Percentiles rank a stretch among this genome's conserved stretches.
These are phyloP conservation scores for Cardamine occulta DNA, from an alignment of 345 rosid genomes.

Conservation along the genomic window DNA sequence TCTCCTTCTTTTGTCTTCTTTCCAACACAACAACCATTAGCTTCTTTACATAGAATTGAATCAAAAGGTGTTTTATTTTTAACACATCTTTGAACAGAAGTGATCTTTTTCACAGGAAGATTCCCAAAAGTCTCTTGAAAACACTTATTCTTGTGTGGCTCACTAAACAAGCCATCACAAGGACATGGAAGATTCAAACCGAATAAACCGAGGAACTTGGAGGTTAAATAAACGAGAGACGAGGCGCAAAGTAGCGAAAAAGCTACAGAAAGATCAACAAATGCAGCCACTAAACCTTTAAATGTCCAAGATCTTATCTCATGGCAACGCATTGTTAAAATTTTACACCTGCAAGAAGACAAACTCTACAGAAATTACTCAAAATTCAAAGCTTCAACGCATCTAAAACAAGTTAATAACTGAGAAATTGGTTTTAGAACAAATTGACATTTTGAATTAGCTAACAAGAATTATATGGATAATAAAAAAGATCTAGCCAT, in stretches of 20 bases:
- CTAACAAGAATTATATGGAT: not conserved
- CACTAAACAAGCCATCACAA: constrained; percentile 58
- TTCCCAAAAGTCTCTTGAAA: constrained; percentile 52
- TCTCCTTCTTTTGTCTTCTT: constrained; percentile 31
- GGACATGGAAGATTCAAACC: constrained; percentile 65
- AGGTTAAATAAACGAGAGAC: constrained; percentile 49
- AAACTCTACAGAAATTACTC: not conserved
- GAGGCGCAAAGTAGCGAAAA: constrained; percentile 59
- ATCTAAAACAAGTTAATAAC: not conserved
- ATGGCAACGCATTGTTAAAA: constrained; percentile 48
- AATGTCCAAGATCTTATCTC: constrained; percentile 62
- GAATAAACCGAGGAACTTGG: constrained; percentile 58
- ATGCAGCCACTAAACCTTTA: constrained; percentile 58
- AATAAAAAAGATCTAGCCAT: constrained; percentile 10
- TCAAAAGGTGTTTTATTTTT: constrained; percentile 55
- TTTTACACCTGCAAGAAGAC: constrained; percentile 8
- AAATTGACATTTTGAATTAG: not conserved
- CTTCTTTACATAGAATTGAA: constrained; percentile 39
- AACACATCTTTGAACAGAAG: constrained; percentile 50
- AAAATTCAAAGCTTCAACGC: not conserved
- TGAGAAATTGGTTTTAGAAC: not conserved
- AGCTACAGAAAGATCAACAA: constrained; percentile 59
- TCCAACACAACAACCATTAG: constrained; percentile 8
- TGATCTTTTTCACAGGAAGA: constrained; percentile 49
- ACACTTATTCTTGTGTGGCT: constrained; percentile 43